A percentile compares a stretch with the other conserved stretches of the same genome.
Conservation (phyloP, 2,329 filamentous ascomycete species). For the Hypoxylon sp. region DNA sequence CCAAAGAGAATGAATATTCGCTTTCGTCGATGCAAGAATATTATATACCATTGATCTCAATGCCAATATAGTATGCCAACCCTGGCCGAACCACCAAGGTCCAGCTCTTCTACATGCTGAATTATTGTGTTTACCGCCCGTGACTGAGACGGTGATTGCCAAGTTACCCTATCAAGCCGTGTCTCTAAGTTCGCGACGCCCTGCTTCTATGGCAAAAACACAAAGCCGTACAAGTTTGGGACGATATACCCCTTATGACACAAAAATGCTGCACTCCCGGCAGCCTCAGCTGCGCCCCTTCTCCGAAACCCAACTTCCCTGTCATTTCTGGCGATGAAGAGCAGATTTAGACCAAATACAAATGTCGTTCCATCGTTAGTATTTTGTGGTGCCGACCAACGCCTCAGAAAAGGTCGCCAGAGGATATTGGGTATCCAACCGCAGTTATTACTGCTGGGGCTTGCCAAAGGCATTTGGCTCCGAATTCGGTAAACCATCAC, state of each 20-base stretch:
- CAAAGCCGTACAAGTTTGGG: constrained; percentile 29
- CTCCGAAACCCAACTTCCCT: constrained; percentile 26
- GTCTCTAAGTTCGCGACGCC: constrained; percentile 35
- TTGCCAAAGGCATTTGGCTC: constrained; percentile 13
- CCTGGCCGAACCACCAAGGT: constrained; percentile 18
- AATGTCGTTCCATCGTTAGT: constrained; percentile 44
- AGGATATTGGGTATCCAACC: constrained; percentile 37
- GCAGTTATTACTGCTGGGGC: constrained; percentile 16
- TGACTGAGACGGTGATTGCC: constrained; percentile 18
- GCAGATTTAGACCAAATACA: constrained; percentile 39
- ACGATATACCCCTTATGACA: constrained; percentile 31
- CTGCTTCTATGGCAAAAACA: constrained; percentile 37
- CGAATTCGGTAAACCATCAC: constrained; percentile 21
- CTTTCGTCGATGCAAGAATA: constrained; percentile 30
- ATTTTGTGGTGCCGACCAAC: constrained; percentile 25
- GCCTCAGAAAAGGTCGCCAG: constrained; percentile 17
- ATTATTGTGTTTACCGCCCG: constrained; percentile 24
- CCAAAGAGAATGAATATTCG: background rate
- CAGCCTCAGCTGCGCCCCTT: constrained; percentile 25
- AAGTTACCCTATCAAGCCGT: constrained; percentile 26
- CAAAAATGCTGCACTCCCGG: constrained; percentile 33
- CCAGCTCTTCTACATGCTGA: constrained; percentile 38
- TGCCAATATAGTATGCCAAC: constrained; percentile 43
- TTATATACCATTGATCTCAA: constrained; percentile 45
- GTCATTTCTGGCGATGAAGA: constrained; percentile 34